Conservation (phyloP, 1,284 basidiomycete genomes). For the Cutaneotrichosporon dermatis region DNA sequence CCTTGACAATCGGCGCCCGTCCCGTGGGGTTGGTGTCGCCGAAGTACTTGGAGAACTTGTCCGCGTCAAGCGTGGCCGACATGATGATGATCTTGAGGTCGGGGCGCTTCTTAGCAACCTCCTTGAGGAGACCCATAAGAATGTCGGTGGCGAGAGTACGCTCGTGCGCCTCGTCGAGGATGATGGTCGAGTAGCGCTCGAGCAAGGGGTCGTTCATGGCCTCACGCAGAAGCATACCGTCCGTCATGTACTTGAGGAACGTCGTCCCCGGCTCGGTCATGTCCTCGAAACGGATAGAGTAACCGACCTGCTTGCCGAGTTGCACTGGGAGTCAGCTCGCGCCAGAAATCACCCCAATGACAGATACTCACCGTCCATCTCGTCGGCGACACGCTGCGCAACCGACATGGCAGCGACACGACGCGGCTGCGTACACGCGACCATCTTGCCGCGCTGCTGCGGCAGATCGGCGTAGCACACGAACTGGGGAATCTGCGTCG, state of each 20-base stretch:
- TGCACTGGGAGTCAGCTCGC: constrained; percentile 56
- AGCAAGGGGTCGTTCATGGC: constrained; percentile 94
- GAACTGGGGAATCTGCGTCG: constrained; percentile 97
- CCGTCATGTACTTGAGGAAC: constrained; percentile 98
- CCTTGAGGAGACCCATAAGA: constrained; percentile 82
- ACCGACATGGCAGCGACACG: constrained; percentile 98
- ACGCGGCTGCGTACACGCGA: constrained; percentile 95
- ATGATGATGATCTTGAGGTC: constrained; percentile 98
- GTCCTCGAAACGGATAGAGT: constrained; percentile 98
- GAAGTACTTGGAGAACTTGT: constrained; percentile 97
- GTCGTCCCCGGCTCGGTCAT: constrained; percentile 88
- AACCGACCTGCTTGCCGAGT: constrained; percentile 91
- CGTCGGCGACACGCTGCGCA: constrained; percentile 95
- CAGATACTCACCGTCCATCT: constrained; percentile 77
- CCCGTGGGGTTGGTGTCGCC: constrained; percentile 54
- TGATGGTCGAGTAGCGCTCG: constrained; percentile 89
- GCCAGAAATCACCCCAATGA: no score
- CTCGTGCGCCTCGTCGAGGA: constrained; percentile 98
- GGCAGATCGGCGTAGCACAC: constrained; percentile 90
- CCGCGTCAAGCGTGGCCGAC: constrained; percentile 94
- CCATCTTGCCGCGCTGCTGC: constrained; percentile 78
- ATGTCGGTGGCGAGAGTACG: constrained; percentile 97
- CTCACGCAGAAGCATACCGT: constrained; percentile 95
- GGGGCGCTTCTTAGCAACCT: constrained; percentile 64
- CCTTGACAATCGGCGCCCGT: constrained; percentile 84